A percentile compares a stretch with the other conserved stretches of the same genome.
Conservation (phyloP, 768 basidiomycete species). For the Chlorophyllum brunneum region DNA sequence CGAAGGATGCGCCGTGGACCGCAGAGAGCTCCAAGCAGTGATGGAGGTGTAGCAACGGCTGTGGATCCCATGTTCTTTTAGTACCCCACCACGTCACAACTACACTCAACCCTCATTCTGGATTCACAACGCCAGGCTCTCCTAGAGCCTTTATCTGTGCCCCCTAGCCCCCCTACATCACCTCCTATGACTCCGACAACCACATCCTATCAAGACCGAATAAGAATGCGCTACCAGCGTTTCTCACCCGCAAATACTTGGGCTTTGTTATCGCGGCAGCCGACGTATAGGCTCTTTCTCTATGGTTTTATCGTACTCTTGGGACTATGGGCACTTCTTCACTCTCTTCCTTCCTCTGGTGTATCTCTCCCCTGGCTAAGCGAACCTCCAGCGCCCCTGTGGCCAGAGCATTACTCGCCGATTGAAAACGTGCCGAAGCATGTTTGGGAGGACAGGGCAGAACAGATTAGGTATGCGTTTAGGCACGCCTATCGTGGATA, state of each 20-base stretch:
- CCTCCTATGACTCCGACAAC: background rate
- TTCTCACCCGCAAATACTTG: conserved; percentile 2
- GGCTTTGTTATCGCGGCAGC: conserved; percentile 18
- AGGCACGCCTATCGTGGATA: conserved; percentile 68
- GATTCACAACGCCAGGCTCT: conserved; percentile 1
- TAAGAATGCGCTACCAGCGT: conserved; percentile 11
- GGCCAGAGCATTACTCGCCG: conserved; percentile 10
- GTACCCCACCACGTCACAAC: background rate
- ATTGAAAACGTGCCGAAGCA: conserved; percentile 22
- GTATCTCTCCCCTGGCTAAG: conserved; percentile 7
- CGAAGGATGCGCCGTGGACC: background rate
- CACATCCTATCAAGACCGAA: conserved; percentile 2
- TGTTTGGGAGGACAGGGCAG: conserved; percentile 50
- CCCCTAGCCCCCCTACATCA: background rate
- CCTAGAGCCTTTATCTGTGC: background rate
- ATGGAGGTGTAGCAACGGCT: conserved; percentile 1
- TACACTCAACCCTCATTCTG: background rate
- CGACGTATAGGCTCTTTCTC: conserved; percentile 25
- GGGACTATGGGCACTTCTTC: conserved; percentile 25
- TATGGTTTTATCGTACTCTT: conserved; percentile 25
- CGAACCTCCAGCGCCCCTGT: conserved; percentile 9
- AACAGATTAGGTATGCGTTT: conserved; percentile 58
- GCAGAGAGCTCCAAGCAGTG: conserved; percentile 4
- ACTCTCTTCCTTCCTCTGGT: conserved; percentile 15
- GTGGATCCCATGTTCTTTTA: background rate